Percentiles rank a stretch among this genome's conserved stretches.
phyloP scores from a whole-genome alignment of 768 basidiomycete species.

The Ephemerocybe angulata region DNA sequence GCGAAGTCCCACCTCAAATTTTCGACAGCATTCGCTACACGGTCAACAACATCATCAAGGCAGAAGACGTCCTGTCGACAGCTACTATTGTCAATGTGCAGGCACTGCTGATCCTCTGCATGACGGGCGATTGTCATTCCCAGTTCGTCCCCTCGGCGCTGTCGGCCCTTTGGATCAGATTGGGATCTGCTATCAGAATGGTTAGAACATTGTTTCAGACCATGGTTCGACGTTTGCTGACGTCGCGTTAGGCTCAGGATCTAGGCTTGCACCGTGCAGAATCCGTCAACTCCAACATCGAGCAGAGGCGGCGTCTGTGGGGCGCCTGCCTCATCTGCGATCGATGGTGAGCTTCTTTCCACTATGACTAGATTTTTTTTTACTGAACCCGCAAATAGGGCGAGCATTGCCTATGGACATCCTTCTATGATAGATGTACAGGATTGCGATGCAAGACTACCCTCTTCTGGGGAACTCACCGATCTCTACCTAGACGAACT shows the following conservation, averaged over 20 bases:
- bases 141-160: conserved; percentile 83
- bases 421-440: conserved; percentile 95
- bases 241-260: conserved; percentile 76
- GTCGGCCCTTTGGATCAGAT: conserved; percentile 80
- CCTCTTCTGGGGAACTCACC: conserved; percentile 78
- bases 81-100: conserved; percentile 86
- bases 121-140: conserved; percentile 89
- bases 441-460: conserved; percentile 93
- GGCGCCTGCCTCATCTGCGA: conserved; percentile 92
- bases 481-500: conserved; percentile 88
- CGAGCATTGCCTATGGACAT: conserved; percentile 85
- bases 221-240: conserved; percentile 3
- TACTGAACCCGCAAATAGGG: conserved; percentile 42
- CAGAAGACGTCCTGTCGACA: conserved; percentile 87
- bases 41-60: conserved; percentile 83
- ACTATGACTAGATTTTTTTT: conserved; percentile 3
- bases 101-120: conserved; percentile 77
- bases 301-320: conserved; percentile 88
- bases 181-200: conserved; percentile 92
- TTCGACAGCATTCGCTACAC: conserved; percentile 87
- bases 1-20: conserved; percentile 79
- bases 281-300: conserved; percentile 77
- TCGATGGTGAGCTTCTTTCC: conserved; percentile 61
- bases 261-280: conserved; percentile 93
- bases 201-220: conserved; percentile 38